Evolutionary conservation across 2,329 filamentous ascomycete genomes (phyloP).

Genomic region (Nothomitra cinnamomea): DNA sequence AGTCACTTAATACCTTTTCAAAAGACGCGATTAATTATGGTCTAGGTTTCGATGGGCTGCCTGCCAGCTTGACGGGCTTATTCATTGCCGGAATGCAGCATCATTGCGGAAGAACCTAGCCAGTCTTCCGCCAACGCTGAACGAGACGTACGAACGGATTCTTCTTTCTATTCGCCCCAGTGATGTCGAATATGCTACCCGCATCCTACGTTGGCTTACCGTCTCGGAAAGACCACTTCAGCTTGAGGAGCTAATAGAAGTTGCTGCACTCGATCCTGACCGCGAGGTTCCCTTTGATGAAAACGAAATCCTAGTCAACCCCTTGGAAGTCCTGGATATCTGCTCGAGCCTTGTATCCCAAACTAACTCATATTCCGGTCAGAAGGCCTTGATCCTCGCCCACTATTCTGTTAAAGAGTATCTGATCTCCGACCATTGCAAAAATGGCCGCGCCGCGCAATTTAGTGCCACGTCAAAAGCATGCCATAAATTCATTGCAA

Average conservation of each 20-base stretch:
- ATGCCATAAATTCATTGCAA: not conserved
- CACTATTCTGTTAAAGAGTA: slow-evolving; percentile 5
- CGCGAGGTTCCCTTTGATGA: not conserved
- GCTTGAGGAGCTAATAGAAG: not conserved
- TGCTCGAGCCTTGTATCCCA: not conserved
- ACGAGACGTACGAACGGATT: slow-evolving; percentile 10
- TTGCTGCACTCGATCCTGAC: not conserved
- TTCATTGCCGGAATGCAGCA: slow-evolving; percentile 5
- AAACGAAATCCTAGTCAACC: not conserved
- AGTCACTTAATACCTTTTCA: not conserved
- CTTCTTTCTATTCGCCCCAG: slow-evolving; percentile 5
- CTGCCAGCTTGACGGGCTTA: slow-evolving; percentile 9
- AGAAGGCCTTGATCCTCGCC: not conserved
- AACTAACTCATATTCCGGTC: no score
- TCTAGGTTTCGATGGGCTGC: slow-evolving; percentile 10
- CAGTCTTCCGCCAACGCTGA: slow-evolving; percentile 7
- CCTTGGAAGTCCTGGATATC: not conserved
- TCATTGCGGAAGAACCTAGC: slow-evolving; percentile 5
- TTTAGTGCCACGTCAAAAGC: no score
- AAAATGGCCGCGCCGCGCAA: not conserved
- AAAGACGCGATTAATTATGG: not conserved
- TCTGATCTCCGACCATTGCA: not conserved
- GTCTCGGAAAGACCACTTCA: not conserved
- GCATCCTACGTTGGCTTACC: not conserved
- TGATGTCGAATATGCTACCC: slow-evolving; percentile 3